A percentile compares a stretch with the other conserved stretches of the same genome.
Evolutionary conservation across 306 rosid species (phyloP).

Genomic region (Gastrolobium bilobum): DNA sequence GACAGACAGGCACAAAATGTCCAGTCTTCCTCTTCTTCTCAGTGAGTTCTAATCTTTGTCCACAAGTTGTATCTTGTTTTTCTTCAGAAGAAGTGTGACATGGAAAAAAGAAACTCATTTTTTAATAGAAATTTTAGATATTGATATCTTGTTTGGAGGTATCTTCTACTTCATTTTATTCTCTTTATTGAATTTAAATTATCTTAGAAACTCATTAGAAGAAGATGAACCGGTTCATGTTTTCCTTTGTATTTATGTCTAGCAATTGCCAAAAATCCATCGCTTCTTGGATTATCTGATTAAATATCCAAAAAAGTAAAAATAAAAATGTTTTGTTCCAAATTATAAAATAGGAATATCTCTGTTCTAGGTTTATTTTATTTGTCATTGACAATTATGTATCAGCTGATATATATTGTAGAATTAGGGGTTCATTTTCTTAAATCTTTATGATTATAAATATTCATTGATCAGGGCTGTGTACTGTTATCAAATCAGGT

Average conservation of each 20-base stretch:
- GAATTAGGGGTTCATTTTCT: slow-evolving; percentile 1
- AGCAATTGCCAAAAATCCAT: slow-evolving; percentile 1
- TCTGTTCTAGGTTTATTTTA: slow-evolving; percentile 29
- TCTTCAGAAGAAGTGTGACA: background rate
- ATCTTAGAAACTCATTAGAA: slow-evolving; percentile 1
- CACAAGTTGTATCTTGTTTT: slow-evolving; percentile 9
- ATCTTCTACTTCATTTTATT: slow-evolving; percentile 22
- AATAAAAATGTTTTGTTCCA: background rate
- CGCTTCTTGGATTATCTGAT: slow-evolving; percentile 32
- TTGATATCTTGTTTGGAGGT: slow-evolving; percentile 13
- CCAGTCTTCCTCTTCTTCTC: slow-evolving; percentile 92
- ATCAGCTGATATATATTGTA: slow-evolving; percentile 29
- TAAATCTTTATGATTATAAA: background rate
- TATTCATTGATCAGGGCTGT: slow-evolving; percentile 11
- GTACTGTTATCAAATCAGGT: slow-evolving; percentile 61
- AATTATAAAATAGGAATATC: slow-evolving; percentile 4
- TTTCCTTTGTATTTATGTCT: slow-evolving; percentile 11
- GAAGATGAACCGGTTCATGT: background rate
- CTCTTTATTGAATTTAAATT: slow-evolving; percentile 13
- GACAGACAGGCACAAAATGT: slow-evolving; percentile 57
- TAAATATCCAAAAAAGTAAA: background rate
- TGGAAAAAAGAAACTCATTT: background rate
- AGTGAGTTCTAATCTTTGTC: slow-evolving; percentile 59
- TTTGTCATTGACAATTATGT: slow-evolving; percentile 10
- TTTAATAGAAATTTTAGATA: slow-evolving; percentile 24